phyloP scores from a whole-genome alignment of 352 stramenopile genomes.

The Phytophthora pisi region DNA sequence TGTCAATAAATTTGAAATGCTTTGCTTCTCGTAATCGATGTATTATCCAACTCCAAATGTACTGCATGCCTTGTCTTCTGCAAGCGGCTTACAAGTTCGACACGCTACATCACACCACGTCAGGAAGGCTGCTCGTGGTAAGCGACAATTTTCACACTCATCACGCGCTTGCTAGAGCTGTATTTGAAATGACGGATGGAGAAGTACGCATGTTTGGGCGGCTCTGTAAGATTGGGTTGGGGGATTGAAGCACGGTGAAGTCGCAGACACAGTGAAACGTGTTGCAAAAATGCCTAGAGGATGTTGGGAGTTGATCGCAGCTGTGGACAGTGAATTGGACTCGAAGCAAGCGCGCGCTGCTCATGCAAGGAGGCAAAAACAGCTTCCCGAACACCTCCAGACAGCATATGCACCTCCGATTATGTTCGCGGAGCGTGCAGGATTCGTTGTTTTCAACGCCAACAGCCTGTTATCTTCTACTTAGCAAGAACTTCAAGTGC shows the following conservation, averaged over 20 bases:
- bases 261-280: background rate
- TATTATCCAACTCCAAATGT: too few species aligned
- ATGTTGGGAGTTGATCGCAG: background rate
- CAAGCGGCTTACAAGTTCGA: too few species aligned
- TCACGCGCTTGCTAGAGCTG: background rate
- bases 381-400: background rate
- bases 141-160: slow-evolving; percentile 14
- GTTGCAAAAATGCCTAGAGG: background rate
- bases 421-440: background rate
- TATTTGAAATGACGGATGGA: background rate
- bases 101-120: background rate
- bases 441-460: background rate
- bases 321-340: background rate
- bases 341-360: background rate
- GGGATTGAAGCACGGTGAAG: background rate
- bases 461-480: too few species aligned
- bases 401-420: background rate
- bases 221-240: background rate
- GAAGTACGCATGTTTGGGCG: background rate
- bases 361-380: background rate
- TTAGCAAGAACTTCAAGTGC: too few species aligned
- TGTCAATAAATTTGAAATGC: too few species aligned
- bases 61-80: too few species aligned
- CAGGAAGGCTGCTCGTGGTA: background rate
- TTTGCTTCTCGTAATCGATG: too few species aligned